Evolutionary conservation across 2,329 filamentous ascomycete species (phyloP).

Genomic region (Colletotrichum falcatum): DNA sequence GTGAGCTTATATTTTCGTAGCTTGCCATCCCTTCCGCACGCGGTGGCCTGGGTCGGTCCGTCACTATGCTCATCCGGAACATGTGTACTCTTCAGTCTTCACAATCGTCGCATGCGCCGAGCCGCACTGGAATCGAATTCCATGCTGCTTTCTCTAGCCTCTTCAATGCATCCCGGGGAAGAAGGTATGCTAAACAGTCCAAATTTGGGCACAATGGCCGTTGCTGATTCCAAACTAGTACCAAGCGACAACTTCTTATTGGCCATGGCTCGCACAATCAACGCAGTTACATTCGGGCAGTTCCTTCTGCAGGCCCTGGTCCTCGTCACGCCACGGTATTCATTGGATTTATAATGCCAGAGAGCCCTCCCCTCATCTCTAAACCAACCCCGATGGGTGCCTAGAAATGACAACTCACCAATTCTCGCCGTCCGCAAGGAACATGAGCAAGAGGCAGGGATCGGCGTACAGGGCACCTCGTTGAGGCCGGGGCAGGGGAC

Average conservation of each 20-base stretch:
- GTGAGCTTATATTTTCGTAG: not conserved
- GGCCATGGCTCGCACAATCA: not conserved
- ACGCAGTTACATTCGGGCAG: not conserved
- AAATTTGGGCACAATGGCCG: not conserved
- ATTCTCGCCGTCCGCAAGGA: not conserved
- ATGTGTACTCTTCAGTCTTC: not conserved
- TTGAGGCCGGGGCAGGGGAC: not conserved
- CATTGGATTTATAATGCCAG: not conserved
- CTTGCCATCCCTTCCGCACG: not conserved
- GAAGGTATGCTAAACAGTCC: not conserved
- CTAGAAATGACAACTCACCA: constrained; percentile 17
- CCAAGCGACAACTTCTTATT: not conserved
- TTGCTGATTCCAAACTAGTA: not conserved
- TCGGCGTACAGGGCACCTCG: constrained; percentile 3
- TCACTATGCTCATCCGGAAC: not conserved
- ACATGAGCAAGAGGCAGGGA: constrained; percentile 7
- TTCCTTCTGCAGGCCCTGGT: not conserved
- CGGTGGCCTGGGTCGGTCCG: not conserved
- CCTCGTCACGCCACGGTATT: not conserved
- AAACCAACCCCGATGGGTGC: not conserved
- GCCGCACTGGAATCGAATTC: not conserved
- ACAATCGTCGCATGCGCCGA: not conserved
- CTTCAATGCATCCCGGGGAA: not conserved
- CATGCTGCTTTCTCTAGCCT: not conserved
- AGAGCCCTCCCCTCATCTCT: not conserved